Evolutionary conservation across 1,284 basidiomycete genomes (phyloP).

Genomic region (Clitocybe nebularis): DNA sequence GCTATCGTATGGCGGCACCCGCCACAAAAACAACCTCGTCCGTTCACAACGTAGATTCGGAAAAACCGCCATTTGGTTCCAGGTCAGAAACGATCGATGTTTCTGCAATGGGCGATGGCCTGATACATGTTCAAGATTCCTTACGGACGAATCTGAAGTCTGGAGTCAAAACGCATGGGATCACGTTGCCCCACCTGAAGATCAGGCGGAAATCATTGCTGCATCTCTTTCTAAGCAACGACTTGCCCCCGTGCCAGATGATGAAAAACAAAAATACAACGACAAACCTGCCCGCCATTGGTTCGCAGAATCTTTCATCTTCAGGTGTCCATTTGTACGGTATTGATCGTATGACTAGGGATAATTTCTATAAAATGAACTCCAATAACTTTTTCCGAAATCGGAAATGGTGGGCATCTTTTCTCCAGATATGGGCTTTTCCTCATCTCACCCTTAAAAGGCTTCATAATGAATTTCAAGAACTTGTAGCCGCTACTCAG

Average conservation of each 20-base stretch:
- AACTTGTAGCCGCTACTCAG: slow-evolving; percentile 69
- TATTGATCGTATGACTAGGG: slow-evolving; percentile 45
- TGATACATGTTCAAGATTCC: slow-evolving; percentile 41
- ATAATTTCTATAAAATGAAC: slow-evolving; percentile 87
- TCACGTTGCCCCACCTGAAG: slow-evolving; percentile 80
- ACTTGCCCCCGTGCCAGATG: slow-evolving; percentile 61
- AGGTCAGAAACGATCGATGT: slow-evolving; percentile 36
- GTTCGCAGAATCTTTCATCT: slow-evolving; percentile 33
- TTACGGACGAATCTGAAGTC: slow-evolving; percentile 58
- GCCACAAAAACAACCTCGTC: slow-evolving; percentile 49
- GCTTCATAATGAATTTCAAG: slow-evolving; percentile 91
- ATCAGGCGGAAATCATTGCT: slow-evolving; percentile 68
- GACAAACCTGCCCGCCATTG: slow-evolving; percentile 71
- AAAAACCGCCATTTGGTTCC: slow-evolving; percentile 69
- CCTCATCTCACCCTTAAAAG: slow-evolving; percentile 31
- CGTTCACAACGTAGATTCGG: slow-evolving; percentile 53
- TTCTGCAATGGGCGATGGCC: neutral
- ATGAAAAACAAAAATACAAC: slow-evolving; percentile 69
- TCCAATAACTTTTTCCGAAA: slow-evolving; percentile 88
- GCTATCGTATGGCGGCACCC: neutral
- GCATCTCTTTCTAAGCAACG: slow-evolving; percentile 68
- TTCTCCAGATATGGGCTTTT: slow-evolving; percentile 1
- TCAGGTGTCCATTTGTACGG: slow-evolving; percentile 3
- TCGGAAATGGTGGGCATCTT: slow-evolving; percentile 68
- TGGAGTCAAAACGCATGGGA: slow-evolving; percentile 86